Conservation (phyloP, 352 stramenopile species). For the Stramenopiles sp. region DNA sequence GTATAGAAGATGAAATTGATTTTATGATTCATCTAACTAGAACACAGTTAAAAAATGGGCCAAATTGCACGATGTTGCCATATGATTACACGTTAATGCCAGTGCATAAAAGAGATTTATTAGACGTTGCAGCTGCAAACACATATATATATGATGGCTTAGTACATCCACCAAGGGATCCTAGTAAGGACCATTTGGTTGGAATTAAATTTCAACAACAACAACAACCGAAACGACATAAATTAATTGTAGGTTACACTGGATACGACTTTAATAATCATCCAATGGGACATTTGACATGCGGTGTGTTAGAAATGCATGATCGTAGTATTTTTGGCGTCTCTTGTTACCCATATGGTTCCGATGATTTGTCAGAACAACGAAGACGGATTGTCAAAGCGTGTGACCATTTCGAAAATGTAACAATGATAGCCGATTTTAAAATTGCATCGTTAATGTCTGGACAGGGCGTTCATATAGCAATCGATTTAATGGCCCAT, state of each 20-base stretch:
- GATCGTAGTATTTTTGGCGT: constrained; percentile 27
- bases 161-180: not conserved
- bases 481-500: constrained; percentile 71
- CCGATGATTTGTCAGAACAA: constrained; percentile 40
- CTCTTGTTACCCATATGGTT: constrained; percentile 53
- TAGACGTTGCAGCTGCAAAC: constrained; percentile 25
- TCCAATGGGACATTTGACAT: constrained; percentile 67
- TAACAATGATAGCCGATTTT: constrained; percentile 30
- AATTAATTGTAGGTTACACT: constrained; percentile 33
- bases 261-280: constrained; percentile 28
- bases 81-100: constrained; percentile 42
- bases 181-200: not conserved
- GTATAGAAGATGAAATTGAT: constrained; percentile 29
- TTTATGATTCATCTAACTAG: constrained; percentile 23
- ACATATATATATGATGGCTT: constrained; percentile 16
- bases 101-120: constrained; percentile 30
- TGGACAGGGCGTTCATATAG: constrained; percentile 39
- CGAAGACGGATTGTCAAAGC: constrained; percentile 31
- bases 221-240: too few relatives aligned
- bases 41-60: constrained; percentile 13
- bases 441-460: constrained; percentile 32
- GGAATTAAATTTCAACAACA: not conserved
- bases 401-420: constrained; percentile 39
- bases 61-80: constrained; percentile 27
- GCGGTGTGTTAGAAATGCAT: constrained; percentile 52